Evolutionary conservation across 2,329 filamentous ascomycete genomes (phyloP).

Genomic region (Tricladium varicosporioides): DNA sequence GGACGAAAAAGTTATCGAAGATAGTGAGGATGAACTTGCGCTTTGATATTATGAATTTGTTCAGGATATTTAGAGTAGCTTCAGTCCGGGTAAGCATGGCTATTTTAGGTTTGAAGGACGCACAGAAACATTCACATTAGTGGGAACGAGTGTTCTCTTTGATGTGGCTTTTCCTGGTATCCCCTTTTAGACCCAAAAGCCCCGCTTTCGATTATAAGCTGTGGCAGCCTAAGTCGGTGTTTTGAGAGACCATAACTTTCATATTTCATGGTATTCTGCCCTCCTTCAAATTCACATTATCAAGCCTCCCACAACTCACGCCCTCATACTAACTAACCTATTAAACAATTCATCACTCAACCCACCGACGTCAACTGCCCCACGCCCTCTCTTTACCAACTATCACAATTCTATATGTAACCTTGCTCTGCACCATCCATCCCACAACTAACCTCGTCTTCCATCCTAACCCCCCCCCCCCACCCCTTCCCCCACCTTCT

Average conservation of each 20-base stretch:
- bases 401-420: conserved; percentile 65
- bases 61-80: too few species aligned
- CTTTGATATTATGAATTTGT: conserved; percentile 7
- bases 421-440: conserved; percentile 71
- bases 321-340: conserved; percentile 70
- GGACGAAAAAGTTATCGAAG: conserved; percentile 7
- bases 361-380: conserved; percentile 69
- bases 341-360: conserved; percentile 79
- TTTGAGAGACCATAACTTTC: background rate
- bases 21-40: conserved; percentile 26
- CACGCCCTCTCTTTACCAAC: conserved; percentile 45
- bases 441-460: conserved; percentile 80
- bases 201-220: too few species aligned
- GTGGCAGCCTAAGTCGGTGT: background rate
- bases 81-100: too few species aligned
- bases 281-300: conserved; percentile 40
- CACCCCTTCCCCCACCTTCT: conserved; percentile 61
- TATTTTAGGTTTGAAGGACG: background rate
- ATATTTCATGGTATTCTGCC: background rate
- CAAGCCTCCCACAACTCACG: conserved; percentile 82
- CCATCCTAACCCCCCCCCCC: conserved; percentile 80
- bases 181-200: too few species aligned
- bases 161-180: too few species aligned
- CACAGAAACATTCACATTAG: too few species aligned
- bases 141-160: too few species aligned